These are phyloP conservation scores for Ophiocordyceps unilateralis DNA, from an alignment of 2,329 filamentous ascomycete species.

Conservation along the genomic window DNA sequence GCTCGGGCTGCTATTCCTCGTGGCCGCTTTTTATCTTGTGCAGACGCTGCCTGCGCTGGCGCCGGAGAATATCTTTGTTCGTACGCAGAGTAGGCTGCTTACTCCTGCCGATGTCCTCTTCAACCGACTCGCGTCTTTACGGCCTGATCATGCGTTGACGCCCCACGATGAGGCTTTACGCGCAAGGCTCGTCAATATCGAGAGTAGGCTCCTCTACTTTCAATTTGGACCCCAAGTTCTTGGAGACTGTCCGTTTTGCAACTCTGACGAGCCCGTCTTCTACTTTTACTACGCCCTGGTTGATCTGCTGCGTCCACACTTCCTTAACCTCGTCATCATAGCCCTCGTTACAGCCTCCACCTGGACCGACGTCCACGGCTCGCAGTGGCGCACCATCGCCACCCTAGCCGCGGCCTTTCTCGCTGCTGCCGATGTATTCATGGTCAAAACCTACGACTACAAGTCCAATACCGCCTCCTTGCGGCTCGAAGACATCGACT, in stretches of 20 bases:
- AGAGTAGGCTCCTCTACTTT: slow-evolving; percentile 66
- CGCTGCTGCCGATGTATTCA: slow-evolving; percentile 47
- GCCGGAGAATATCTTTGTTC: slow-evolving; percentile 65
- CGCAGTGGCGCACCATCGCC: slow-evolving; percentile 54
- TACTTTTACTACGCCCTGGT: slow-evolving; percentile 75
- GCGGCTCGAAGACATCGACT: slow-evolving; percentile 45
- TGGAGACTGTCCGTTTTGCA: slow-evolving; percentile 68
- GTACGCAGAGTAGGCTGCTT: slow-evolving; percentile 66
- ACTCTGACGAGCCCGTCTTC: slow-evolving; percentile 44
- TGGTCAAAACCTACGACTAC: slow-evolving; percentile 47
- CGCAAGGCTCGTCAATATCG: slow-evolving; percentile 48
- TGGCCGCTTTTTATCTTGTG: slow-evolving; percentile 27
- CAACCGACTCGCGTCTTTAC: slow-evolving; percentile 46
- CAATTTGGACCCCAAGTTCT: slow-evolving; percentile 64
- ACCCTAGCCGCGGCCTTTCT: slow-evolving; percentile 43
- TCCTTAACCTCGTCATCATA: slow-evolving; percentile 57
- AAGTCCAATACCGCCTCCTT: slow-evolving; percentile 44
- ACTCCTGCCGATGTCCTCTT: slow-evolving; percentile 77
- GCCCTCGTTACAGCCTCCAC: slow-evolving; percentile 56
- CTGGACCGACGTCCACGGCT: slow-evolving; percentile 44
- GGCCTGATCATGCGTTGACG: slow-evolving; percentile 31
- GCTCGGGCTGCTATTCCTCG: slow-evolving; percentile 39
- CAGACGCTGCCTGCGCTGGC: slow-evolving; percentile 49
- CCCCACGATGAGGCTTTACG: slow-evolving; percentile 46
- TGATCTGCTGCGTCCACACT: slow-evolving; percentile 55